Evolutionary conservation across 2,329 filamentous ascomycete genomes (phyloP), one percentile per base, ranked within the genome.

Genomic region (Pezicula neosporulosa): DNA sequence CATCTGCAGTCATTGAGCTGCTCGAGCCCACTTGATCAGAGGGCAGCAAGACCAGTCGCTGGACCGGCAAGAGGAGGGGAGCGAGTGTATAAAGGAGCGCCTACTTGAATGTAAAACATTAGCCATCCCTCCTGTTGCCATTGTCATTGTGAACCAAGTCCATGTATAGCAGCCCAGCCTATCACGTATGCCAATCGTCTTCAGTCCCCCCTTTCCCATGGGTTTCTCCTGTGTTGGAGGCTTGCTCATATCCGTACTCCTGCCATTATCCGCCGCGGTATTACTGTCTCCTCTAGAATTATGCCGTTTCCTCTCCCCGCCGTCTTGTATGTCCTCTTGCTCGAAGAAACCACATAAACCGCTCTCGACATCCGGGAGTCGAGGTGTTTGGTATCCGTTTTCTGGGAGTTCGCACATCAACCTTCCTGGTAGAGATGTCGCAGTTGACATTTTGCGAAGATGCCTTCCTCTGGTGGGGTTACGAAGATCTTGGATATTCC

Each of bases 131-230:
- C 78, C 79, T 0, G 78, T 81, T 2, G 78, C 78, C 77, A 80
- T 59, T 21, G 49, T 61, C 54, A 66, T 59, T 19, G 87, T 89
- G 62, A 91, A 93, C 77, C 85, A 93, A 0, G 87, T 90, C 89
- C 89, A 93, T 59, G 73, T 73, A 55, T 76, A 75, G 53, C 76
- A 81, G 38, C 71, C 72, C 52, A 81, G 75, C 35, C 78, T 69
- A 54, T 80, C 78, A 36, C 72, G 69, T 44, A 81, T 60, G 15
- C 75, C 67, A 43, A 78, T 68, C 43, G 67, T 72, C 38, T 44
- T 53, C 30, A 45, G 41, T 63, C 67, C 47, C 66, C 63, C 15
- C 61, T 60, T 46, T 28, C 50, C 51, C 3, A 24, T 24, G 24
- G 13, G n/a, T 16, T 12, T 42, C n/a, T 42, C 39, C 39, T 19